Base-by-base conservation (phyloP, 768 basidiomycete species). In the Leucocoprinus leucothites region DNA sequence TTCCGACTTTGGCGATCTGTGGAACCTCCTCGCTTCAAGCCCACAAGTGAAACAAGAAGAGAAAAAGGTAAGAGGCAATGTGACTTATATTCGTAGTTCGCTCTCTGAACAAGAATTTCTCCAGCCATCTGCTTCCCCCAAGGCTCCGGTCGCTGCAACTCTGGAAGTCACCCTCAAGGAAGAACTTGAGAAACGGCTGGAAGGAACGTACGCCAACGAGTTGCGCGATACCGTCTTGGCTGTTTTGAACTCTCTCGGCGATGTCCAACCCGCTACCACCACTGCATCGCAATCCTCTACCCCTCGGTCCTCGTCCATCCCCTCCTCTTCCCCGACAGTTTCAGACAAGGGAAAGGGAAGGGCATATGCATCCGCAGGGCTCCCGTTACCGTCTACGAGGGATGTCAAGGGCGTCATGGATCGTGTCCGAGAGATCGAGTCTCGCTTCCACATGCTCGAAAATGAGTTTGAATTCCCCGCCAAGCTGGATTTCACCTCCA, bases 181-280 rank as follows among this genome's bases (percentile, higher is more conserved):
- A 26, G 62, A 71, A 48, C 68, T 73, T 8, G 67, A 70, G 54
- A 51, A 65, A 21, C 69, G 71, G 22, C 61, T 70, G 9, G 59
- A 66, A 47, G 65, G 64, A 21, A 68, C 72, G 46, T 58, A 64
- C 14, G 61, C 64, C 13, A 57, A 62, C 13, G 74, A 74, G 60
- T 64, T 72, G 38, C 65, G 64, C n/a, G 76, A 77, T 46, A 75
- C 73, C 22, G 71, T 71, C 26, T 70, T 74, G 53, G 74, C 72
- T 25, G 67, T 74, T 53, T 63, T 74, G 49, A 67, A 68, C 51
- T 74, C 73, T 21, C 67, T 74, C 21, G 47, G 60, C 13, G 65
- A 67, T n/a, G 9, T n/a, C 28, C 9, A 6, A n/a, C 21, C 31
- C 6, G 11, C 31, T 31, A 5, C 31, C 31, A 31, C 11, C 31